Evolutionary conservation across 257 asterid species (phyloP), one percentile per base, ranked within the genome.

Genomic region (Forsythia viridissima): DNA sequence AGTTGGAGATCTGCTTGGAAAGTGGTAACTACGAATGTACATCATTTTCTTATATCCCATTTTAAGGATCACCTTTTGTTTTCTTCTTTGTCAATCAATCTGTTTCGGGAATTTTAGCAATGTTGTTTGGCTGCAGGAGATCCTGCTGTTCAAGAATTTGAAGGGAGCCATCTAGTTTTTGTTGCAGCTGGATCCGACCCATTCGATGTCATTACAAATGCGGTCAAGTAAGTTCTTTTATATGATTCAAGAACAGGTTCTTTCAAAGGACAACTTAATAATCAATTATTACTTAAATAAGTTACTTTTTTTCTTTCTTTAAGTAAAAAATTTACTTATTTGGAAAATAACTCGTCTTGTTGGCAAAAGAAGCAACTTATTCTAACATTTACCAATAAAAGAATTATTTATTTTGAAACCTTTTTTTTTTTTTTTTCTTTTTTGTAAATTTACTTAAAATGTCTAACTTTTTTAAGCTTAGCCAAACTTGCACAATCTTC

Each of bases 111-210:
- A 21, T 71, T 55, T 40, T 78, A 40, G 71, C 82, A 57, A 80
- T 72, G 21, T 72, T 66, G 70, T 21, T 10, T 84, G 40, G 40
- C 4, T 84, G 75, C 77, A 92, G 98, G 97, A 55, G 98, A 94
- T 88, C 98, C 98, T 82, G 88, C 81, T 37, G 98, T 94, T 78
- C 90, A 90, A 84, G 91, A 90, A 52, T 94, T 93, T 71, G 96
- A 93, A 41, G 99, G 98, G 78, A 91, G 92, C 88, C 93, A 87
- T 82, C 83, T 94, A 51, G 92, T 93, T 82, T 93, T 79, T 34
- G 91, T 94, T 73, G 95, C 94, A 39, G 99, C 98, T 86, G 99
- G 99, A 84, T 84, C 95, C 12, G 95, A 93, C 84, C 98, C 99
- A 15, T 94, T 93, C 77, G 96, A 93, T 85, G 95, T 93, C 86